phyloP scores from a whole-genome alignment of 2,329 filamentous ascomycete species.

The Diaporthe ilicicola region DNA sequence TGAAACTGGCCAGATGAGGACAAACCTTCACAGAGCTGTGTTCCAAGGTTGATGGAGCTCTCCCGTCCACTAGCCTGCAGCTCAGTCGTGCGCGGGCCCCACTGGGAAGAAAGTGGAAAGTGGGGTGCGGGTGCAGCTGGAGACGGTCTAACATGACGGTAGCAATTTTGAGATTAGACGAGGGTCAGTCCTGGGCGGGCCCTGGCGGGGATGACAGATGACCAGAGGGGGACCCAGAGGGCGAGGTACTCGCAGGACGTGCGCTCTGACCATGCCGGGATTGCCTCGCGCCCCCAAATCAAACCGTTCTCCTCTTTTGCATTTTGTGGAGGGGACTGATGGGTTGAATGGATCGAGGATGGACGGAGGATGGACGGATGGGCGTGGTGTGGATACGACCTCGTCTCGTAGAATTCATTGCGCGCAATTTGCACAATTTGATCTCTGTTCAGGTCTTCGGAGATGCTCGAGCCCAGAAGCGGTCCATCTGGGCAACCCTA shows the following conservation, averaged over 20 bases:
- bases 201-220: constrained; percentile 16
- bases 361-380: neutral
- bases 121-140: constrained; percentile 16
- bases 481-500: neutral
- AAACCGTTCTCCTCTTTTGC: neutral
- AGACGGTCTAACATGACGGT: constrained; percentile 16
- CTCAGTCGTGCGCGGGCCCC: constrained; percentile 3
- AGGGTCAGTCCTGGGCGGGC: constrained; percentile 6
- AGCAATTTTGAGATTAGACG: constrained; percentile 25
- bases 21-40: constrained; percentile 19
- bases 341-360: neutral
- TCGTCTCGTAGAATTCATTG: constrained; percentile 24
- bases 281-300: constrained; percentile 8
- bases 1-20: constrained; percentile 22
- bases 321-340: neutral
- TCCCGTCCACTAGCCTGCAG: constrained; percentile 5
- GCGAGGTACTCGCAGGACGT: neutral
- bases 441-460: constrained; percentile 10
- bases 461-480: neutral
- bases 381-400: constrained; percentile 15
- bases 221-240: neutral
- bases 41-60: constrained; percentile 7
- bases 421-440: constrained; percentile 22
- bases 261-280: constrained; percentile 15
- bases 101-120: constrained; percentile 12